These are phyloP conservation scores for Cercospora sojina DNA, from an alignment of 2,329 filamentous ascomycete genomes.

Conservation along the genomic window DNA sequence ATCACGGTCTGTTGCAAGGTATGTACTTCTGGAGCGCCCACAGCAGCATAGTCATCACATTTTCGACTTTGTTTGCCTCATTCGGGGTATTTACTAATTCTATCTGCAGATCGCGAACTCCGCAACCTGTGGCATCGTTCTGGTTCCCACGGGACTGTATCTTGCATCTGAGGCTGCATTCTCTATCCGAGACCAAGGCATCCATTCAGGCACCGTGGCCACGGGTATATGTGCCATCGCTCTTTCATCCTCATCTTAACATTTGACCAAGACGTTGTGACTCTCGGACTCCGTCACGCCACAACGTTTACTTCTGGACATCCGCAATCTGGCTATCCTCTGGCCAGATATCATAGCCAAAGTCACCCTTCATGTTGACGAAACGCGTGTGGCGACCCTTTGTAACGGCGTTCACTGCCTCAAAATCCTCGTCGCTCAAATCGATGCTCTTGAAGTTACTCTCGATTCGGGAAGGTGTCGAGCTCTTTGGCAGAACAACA, in stretches of 20 bases:
- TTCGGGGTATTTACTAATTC: background rate
- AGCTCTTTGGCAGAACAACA: conserved; percentile 68
- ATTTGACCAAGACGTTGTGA: background rate
- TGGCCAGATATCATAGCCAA: conserved; percentile 62
- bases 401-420: conserved; percentile 62
- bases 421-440: conserved; percentile 55
- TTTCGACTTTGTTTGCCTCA: background rate
- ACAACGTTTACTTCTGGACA: conserved; percentile 10
- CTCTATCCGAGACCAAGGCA: background rate
- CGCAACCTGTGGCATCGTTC: background rate
- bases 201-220: background rate
- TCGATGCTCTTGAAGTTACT: conserved; percentile 66
- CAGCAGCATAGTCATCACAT: background rate
- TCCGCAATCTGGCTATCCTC: conserved; percentile 16
- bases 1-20: background rate
- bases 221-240: background rate
- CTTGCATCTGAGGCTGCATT: background rate
- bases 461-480: conserved; percentile 63
- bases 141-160: background rate
- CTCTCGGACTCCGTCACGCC: background rate
- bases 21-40: background rate
- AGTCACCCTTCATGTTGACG: conserved; percentile 80
- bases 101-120: background rate
- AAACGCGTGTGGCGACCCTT: conserved; percentile 67
- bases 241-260: background rate